Conservation (phyloP, 306 rosid genomes). For the Cicer arietinum region DNA sequence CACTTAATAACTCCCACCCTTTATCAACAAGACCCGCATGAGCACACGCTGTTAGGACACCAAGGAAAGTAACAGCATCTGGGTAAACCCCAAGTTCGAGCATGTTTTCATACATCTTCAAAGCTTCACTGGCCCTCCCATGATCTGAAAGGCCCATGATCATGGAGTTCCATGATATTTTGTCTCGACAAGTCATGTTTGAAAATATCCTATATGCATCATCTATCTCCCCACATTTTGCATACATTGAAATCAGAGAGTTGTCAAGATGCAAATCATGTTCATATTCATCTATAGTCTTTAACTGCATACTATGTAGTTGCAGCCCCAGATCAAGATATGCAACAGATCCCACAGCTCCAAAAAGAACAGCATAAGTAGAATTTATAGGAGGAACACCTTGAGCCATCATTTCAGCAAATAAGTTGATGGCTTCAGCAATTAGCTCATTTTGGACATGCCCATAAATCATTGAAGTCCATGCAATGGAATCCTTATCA, state of each 20-base stretch:
- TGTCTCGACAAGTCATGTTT: conserved; percentile 60
- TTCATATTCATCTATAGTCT: conserved; percentile 57
- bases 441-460: conserved; percentile 65
- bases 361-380: conserved; percentile 69
- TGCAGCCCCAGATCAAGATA: conserved; percentile 78
- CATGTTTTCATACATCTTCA: conserved; percentile 63
- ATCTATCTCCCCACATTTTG: conserved; percentile 77
- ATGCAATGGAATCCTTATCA: conserved; percentile 69
- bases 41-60: conserved; percentile 73
- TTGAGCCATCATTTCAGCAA: conserved; percentile 59
- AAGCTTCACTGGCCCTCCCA: conserved; percentile 55
- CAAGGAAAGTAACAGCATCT: conserved; percentile 66
- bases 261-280: conserved; percentile 67
- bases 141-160: conserved; percentile 72
- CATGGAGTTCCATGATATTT: conserved; percentile 79
- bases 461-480: conserved; percentile 79
- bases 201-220: conserved; percentile 63
- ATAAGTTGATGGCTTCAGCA: conserved; percentile 59
- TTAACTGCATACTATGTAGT: conserved; percentile 63
- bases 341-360: conserved; percentile 79
- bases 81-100: conserved; percentile 57
- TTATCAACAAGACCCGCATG: conserved; percentile 63
- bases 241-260: conserved; percentile 78
- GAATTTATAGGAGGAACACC: conserved; percentile 60
- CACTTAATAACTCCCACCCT: conserved; percentile 60